Evolutionary conservation across 345 rosid genomes (phyloP), one percentile per base, ranked within the genome.

Genomic region (Melastoma malabathricum): DNA sequence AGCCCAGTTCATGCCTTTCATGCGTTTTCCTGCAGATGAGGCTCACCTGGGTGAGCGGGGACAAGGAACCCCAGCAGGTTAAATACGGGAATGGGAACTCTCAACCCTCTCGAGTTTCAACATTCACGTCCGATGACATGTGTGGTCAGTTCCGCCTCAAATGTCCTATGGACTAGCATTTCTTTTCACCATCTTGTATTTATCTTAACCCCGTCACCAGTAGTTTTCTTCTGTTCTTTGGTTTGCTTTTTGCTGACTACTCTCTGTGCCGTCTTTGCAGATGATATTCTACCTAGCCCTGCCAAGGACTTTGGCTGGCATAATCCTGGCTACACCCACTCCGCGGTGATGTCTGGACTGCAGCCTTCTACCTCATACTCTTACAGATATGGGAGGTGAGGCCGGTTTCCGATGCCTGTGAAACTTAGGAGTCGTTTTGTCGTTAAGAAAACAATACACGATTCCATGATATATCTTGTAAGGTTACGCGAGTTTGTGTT

Each of bases 261-360:
- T n/a, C n/a, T n/a, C n/a, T n/a, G n/a, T n/a, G n/a, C n/a, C n/a
- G n/a, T 9, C 47, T 38, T 41, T 12, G 18, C 20, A 81, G 84
- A 65, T 57, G 20, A 65, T 0, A 10, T 4, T 46, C 9, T 73
- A 13, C 64, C 62, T 19, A 83, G 84, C 59, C 92, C 92, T 19
- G 92, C 92, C 19, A 75, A 64, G 65, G 86, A 83, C 58, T 83
- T 83, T 18, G 92, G 92, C 31, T 83, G 92, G 92, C 92, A 83
- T 59, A 80, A 80, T 19, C 92, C 92, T 7, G 92, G 92, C 5
- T 79, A 48, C 67, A 73, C 79, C 20, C 92, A 83, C 52, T 67
- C 92, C 1, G 80, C 86, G 27, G 66, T 80, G 13, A 71, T 80
- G 78, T 59, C 71, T 46, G 92, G 86, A 55, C 62, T 83, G 43